Percentiles rank a stretch among this genome's conserved stretches.
Conservation (phyloP, 176 grass and related monocot genomes). For the Tillandsia leiboldiana region DNA sequence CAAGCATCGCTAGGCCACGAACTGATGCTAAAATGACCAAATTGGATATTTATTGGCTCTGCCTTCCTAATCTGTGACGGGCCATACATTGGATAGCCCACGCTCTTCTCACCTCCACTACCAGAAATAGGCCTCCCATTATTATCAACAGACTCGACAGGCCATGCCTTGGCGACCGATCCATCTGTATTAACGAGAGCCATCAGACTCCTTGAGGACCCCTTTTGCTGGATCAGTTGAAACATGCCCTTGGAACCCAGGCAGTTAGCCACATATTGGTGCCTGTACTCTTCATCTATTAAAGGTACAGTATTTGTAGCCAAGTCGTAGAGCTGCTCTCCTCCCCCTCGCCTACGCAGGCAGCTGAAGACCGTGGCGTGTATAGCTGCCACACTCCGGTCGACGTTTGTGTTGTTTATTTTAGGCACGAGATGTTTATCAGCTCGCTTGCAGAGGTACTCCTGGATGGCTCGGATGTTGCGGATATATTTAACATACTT, state of each 20-base stretch:
- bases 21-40: conserved; percentile 83
- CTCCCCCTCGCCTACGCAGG: conserved; percentile 47
- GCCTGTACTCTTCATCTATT: conserved; percentile 70
- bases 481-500: conserved; percentile 86
- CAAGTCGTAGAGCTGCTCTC: conserved; percentile 54
- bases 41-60: conserved; percentile 83
- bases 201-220: conserved; percentile 79
- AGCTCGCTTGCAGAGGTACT: conserved; percentile 77
- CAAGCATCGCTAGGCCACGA: conserved; percentile 78
- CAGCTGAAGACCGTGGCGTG: conserved; percentile 78
- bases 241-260: conserved; percentile 93
- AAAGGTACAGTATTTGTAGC: conserved; percentile 55
- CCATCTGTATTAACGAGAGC: conserved; percentile 79
- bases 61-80: conserved; percentile 55
- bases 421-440: conserved; percentile 83
- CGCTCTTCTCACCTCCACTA: conserved; percentile 29
- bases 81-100: conserved; percentile 69
- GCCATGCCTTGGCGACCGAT: conserved; percentile 84
- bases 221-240: conserved; percentile 74
- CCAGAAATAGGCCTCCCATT: conserved; percentile 35
- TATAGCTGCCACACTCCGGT: conserved; percentile 83
- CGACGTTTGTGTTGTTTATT: conserved; percentile 92
- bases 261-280: conserved; percentile 57
- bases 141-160: conserved; percentile 33
- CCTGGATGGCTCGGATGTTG: conserved; percentile 88